Conservation (phyloP, 2,329 filamentous ascomycete species). For the Mycogone perniciosa region DNA sequence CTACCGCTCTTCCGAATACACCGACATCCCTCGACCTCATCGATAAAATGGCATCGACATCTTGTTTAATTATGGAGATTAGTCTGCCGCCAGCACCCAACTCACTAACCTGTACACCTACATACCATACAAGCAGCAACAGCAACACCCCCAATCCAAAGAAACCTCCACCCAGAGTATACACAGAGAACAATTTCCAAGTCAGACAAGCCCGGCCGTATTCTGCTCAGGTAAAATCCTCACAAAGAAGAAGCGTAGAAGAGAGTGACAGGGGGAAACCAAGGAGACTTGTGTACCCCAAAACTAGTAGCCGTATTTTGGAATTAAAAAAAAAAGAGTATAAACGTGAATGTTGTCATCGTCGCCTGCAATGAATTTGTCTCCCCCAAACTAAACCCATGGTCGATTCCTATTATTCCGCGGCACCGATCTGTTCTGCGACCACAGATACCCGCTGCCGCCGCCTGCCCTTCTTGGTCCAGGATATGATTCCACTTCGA, state of each 20-base stretch:
- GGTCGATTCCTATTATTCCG: constrained; percentile 3
- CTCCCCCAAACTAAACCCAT: constrained; percentile 3
- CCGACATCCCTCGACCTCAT: neutral
- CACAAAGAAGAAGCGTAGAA: no score
- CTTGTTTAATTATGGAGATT: neutral
- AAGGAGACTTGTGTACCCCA: neutral
- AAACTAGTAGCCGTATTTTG: neutral
- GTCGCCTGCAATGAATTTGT: neutral
- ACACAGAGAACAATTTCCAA: no score
- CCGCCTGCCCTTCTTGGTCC: constrained; percentile 5
- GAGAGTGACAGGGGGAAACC: no score
- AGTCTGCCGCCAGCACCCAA: neutral
- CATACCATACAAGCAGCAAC: neutral
- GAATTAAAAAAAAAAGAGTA: neutral
- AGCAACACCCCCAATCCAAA: neutral
- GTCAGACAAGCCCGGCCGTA: no score
- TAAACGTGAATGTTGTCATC: neutral
- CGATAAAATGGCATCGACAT: neutral
- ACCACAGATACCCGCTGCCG: constrained; percentile 12
- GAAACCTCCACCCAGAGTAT: neutral
- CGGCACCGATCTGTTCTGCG: constrained; percentile 6
- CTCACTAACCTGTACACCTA: constrained; percentile 1
- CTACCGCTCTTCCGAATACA: no score
- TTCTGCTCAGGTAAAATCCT: no score
- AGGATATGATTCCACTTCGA: constrained; percentile 2